Evolutionary conservation across 108 stramenopile species (phyloP).

Genomic region (Cyclotella atomus): DNA sequence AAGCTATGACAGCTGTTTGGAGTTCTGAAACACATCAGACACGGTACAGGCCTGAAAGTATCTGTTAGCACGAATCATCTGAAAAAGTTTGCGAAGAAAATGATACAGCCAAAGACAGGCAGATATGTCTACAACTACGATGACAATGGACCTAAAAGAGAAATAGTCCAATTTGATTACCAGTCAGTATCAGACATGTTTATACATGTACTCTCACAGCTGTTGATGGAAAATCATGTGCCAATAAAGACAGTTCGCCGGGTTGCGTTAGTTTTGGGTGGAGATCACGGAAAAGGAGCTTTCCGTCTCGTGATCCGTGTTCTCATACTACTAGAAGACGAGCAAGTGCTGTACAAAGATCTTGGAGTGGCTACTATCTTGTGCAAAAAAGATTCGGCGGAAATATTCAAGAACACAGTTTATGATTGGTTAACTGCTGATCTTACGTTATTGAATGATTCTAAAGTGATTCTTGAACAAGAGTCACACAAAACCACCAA

Average conservation of each 20-base stretch:
- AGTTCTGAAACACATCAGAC: neutral
- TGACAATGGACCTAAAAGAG: neutral
- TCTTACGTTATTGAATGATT: neutral
- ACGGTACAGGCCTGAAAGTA: neutral
- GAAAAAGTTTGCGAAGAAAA: neutral
- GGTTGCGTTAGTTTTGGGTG: neutral
- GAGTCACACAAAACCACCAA: too few relatives aligned
- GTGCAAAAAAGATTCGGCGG: constrained; percentile 9
- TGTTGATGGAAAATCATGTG: neutral
- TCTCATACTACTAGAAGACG: neutral
- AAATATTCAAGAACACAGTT: neutral
- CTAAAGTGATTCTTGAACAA: neutral
- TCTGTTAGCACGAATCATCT: neutral
- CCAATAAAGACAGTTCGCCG: neutral
- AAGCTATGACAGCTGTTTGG: neutral
- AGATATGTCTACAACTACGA: neutral
- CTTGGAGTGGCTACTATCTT: neutral
- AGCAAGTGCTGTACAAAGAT: neutral
- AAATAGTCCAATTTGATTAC: neutral
- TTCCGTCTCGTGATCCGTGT: neutral
- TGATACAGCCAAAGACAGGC: neutral
- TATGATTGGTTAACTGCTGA: constrained; percentile 19
- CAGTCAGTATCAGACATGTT: neutral
- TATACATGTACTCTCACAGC: neutral
- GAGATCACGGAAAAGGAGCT: neutral